Conservation (phyloP, 768 basidiomycete genomes). For the Boletus subcaerulescens region DNA sequence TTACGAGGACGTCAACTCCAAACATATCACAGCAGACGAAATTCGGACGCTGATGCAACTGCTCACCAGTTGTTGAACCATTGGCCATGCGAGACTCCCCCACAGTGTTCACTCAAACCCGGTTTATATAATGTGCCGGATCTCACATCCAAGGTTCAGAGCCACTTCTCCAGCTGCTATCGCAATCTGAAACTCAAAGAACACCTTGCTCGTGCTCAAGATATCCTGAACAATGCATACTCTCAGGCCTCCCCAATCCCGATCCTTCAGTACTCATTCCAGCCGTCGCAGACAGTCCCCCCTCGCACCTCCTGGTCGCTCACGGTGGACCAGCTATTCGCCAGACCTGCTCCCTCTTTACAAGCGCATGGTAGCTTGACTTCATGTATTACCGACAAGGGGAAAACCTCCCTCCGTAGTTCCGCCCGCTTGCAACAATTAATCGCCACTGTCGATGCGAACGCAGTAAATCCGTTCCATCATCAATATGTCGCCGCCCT, state of each 20-base stretch:
- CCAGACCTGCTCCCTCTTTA: conserved; percentile 2
- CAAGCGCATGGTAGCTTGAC: neutral
- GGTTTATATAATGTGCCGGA: conserved; percentile 1
- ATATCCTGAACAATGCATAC: neutral
- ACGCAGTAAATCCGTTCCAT: conserved; percentile 12
- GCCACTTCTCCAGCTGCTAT: conserved; percentile 16
- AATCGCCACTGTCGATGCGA: neutral
- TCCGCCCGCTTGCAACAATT: conserved; percentile 1
- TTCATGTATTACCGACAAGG: neutral
- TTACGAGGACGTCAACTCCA: conserved; percentile 2
- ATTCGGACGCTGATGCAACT: conserved; percentile 1
- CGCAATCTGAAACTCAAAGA: conserved; percentile 13
- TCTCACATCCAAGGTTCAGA: neutral
- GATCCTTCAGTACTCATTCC: conserved; percentile 5
- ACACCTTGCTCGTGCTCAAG: conserved; percentile 14
- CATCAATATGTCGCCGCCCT: conserved; percentile 9
- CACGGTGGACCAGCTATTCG: conserved; percentile 1
- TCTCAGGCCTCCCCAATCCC: neutral
- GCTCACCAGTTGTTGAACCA: neutral
- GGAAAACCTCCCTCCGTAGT: too few species aligned
- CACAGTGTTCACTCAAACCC: neutral
- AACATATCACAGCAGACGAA: conserved; percentile 6
- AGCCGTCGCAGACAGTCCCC: neutral
- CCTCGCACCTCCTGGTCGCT: neutral
- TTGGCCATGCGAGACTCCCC: conserved; percentile 23